Evolutionary conservation across 495 filamentous ascomycete species (phyloP).

Genomic region (Geoglossum glabrum): DNA sequence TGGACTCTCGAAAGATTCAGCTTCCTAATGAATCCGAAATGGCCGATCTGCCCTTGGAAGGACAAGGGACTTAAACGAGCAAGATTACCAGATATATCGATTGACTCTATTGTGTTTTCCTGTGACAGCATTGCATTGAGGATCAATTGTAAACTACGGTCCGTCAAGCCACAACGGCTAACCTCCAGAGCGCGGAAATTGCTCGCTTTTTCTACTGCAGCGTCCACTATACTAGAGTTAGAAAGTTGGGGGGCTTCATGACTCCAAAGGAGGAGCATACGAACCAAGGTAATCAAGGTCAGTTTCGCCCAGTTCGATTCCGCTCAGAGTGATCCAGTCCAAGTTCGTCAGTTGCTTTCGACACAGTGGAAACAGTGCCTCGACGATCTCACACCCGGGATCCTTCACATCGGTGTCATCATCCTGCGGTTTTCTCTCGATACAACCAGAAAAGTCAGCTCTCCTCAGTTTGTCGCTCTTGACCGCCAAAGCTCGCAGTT

Average conservation of each 20-base stretch:
- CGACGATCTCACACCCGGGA: constrained; percentile 56
- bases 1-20: constrained; percentile 51
- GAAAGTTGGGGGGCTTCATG: constrained; percentile 3
- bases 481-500: constrained; percentile 48
- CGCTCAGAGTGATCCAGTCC: constrained; percentile 63
- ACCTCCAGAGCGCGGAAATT: constrained; percentile 68
- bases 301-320: constrained; percentile 63
- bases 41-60: constrained; percentile 40
- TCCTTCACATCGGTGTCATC: constrained; percentile 32
- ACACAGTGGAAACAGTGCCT: constrained; percentile 61
- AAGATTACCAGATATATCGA: constrained; percentile 60
- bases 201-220: constrained; percentile 39
- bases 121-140: constrained; percentile 41
- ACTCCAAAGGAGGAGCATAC: background rate
- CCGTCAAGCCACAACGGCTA: constrained; percentile 52
- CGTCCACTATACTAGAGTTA: constrained; percentile 35
- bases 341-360: constrained; percentile 52
- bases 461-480: constrained; percentile 40
- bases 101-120: constrained; percentile 48
- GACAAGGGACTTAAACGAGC: constrained; percentile 45
- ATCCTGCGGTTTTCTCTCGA: constrained; percentile 28
- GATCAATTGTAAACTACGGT: constrained; percentile 32
- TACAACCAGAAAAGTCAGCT: constrained; percentile 41
- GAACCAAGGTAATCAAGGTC: constrained; percentile 43
- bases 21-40: constrained; percentile 48